Percentiles rank a stretch among this genome's conserved stretches.
Evolutionary conservation across 768 basidiomycete species (phyloP).

Genomic region (Austroboletus eburneus): DNA sequence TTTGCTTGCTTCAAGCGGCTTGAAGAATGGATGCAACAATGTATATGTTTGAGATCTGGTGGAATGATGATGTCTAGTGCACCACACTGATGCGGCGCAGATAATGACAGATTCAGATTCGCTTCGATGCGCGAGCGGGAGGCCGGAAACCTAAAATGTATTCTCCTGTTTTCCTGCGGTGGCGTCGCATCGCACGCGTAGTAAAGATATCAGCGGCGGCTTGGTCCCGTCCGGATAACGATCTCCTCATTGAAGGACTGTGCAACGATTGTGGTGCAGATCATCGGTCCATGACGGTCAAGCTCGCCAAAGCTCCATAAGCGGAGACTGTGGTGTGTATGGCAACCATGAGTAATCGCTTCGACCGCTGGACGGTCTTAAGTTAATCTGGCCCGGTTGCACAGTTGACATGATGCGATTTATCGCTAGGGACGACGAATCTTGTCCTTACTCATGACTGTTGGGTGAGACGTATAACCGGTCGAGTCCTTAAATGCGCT

Average conservation of each 20-base stretch:
- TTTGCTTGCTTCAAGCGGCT: conserved; percentile 35
- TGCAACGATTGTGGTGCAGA: not conserved
- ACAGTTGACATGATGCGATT: not conserved
- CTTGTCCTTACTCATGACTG: conserved; percentile 1
- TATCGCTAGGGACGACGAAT: not conserved
- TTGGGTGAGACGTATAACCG: conserved; percentile 6
- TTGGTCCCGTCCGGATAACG: conserved; percentile 19
- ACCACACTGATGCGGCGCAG: conserved; percentile 15
- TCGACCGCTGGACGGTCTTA: not conserved
- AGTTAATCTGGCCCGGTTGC: conserved; percentile 1
- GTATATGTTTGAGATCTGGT: conserved; percentile 1
- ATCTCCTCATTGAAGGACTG: conserved; percentile 1
- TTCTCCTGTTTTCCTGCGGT: conserved; percentile 9
- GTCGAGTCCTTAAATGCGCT: conserved; percentile 7
- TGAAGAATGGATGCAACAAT: conserved; percentile 17
- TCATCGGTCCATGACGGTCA: too few relatives aligned
- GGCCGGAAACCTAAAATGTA: conserved; percentile 9
- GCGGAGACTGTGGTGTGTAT: too few relatives aligned
- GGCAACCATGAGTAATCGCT: conserved; percentile 3
- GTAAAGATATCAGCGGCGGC: conserved; percentile 17
- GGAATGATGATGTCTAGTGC: conserved; percentile 1
- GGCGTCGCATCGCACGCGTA: conserved; percentile 33
- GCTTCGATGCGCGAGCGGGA: too few relatives aligned
- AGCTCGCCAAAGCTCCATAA: too few relatives aligned
- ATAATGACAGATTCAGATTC: conserved; percentile 16